A percentile compares a stretch with the other conserved stretches of the same genome.
These are phyloP conservation scores for Nicotiana otophora DNA, from an alignment of 257 asterid genomes.

Conservation along the genomic window DNA sequence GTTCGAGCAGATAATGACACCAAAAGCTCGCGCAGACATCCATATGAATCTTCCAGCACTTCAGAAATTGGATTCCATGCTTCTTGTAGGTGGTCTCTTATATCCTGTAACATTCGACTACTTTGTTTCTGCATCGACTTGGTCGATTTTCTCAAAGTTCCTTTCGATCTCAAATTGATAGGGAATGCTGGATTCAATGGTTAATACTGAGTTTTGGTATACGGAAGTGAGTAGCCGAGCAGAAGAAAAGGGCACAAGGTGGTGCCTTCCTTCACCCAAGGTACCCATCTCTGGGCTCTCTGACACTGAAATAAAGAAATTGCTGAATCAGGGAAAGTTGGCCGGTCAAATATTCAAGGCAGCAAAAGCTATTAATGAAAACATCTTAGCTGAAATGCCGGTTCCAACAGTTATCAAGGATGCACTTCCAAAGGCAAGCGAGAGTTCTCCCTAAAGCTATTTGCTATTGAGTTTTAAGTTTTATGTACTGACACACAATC, in stretches of 20 bases:
- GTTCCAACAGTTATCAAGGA: constrained; percentile 57
- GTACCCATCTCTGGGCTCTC: constrained; percentile 78
- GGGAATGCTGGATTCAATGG: constrained; percentile 86
- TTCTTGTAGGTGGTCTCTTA: constrained; percentile 62
- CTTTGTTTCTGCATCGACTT: background rate
- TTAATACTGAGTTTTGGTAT: constrained; percentile 71
- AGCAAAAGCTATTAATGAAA: constrained; percentile 67
- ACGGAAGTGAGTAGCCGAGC: constrained; percentile 76
- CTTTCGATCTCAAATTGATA: constrained; percentile 17
- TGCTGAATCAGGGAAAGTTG: constrained; percentile 57
- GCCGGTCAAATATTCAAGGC: constrained; percentile 83
- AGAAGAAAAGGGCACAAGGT: constrained; percentile 69
- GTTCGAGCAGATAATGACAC: constrained; percentile 70
- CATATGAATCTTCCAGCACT: constrained; percentile 92
- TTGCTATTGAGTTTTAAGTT: background rate
- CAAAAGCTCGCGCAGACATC: constrained; percentile 81
- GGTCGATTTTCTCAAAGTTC: background rate
- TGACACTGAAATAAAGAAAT: constrained; percentile 55
- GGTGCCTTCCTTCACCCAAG: constrained; percentile 93
- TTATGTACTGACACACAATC: background rate
- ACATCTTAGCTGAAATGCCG: constrained; percentile 69
- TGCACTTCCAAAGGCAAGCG: constrained; percentile 68
- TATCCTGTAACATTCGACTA: background rate
- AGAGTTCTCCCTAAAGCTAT: background rate
- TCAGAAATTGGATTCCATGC: constrained; percentile 83